A percentile compares a stretch with the other conserved stretches of the same genome.
Evolutionary conservation across 257 asterid species (phyloP).

Genomic region (Solanum gracilifrons): DNA sequence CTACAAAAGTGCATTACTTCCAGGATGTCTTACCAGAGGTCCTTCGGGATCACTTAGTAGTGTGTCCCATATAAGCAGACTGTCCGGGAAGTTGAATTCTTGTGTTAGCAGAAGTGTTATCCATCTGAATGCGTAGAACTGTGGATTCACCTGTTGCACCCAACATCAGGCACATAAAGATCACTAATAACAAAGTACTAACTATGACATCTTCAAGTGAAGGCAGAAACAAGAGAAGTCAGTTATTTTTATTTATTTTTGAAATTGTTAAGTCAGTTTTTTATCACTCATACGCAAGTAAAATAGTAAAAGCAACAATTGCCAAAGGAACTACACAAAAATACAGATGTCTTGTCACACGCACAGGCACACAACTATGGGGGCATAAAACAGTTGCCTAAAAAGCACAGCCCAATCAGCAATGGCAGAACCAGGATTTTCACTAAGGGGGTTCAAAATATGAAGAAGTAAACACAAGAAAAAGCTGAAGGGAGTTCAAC

Average conservation of each 20-base stretch:
- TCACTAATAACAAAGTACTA: background rate
- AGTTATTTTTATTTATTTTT: background rate
- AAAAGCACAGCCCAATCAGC: background rate
- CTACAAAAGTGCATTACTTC: background rate
- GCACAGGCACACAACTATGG: background rate
- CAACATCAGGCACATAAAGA: conserved; percentile 1
- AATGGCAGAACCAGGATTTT: background rate
- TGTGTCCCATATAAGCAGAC: conserved; percentile 84
- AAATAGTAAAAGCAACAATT: background rate
- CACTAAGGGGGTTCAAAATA: background rate
- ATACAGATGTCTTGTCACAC: background rate
- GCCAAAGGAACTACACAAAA: background rate
- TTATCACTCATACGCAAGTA: background rate
- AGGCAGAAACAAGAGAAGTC: background rate
- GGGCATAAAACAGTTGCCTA: background rate
- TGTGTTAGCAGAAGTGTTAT: conserved; percentile 93
- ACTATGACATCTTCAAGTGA: background rate
- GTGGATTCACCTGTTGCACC: conserved; percentile 82
- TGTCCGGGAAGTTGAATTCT: conserved; percentile 78
- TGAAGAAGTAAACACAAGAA: background rate
- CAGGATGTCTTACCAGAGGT: conserved; percentile 57
- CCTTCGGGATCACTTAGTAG: conserved; percentile 95
- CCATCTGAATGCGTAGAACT: conserved; percentile 98
- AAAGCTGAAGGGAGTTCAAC: background rate
- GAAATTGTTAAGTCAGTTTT: background rate